These are phyloP conservation scores for Tripterygium wilfordii DNA, from an alignment of 177 flowering plant genomes.

Conservation along the genomic window DNA sequence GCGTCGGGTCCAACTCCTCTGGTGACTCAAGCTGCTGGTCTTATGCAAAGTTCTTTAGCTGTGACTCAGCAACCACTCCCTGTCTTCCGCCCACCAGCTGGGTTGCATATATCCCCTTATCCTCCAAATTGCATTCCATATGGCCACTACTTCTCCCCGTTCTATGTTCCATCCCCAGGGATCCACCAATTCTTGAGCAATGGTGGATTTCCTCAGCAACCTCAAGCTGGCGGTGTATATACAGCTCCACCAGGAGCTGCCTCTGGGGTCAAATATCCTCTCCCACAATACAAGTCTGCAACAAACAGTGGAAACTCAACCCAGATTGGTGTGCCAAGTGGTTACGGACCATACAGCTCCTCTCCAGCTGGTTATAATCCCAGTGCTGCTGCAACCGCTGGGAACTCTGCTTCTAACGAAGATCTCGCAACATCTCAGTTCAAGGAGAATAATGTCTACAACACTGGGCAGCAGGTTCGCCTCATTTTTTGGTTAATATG, in stretches of 20 bases:
- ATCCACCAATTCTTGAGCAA: constrained; percentile 71
- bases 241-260: constrained; percentile 48
- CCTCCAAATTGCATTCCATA: constrained; percentile 65
- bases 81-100: constrained; percentile 68
- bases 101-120: constrained; percentile 69
- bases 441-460: constrained; percentile 68
- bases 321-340: constrained; percentile 53
- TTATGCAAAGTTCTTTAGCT: constrained; percentile 68
- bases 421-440: constrained; percentile 59
- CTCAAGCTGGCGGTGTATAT: constrained; percentile 58
- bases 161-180: constrained; percentile 63
- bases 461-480: constrained; percentile 78
- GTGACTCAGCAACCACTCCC: constrained; percentile 74
- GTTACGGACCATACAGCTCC: constrained; percentile 65
- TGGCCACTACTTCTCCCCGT: constrained; percentile 46
- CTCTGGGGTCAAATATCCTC: constrained; percentile 60
- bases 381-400: constrained; percentile 47
- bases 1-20: constrained; percentile 60
- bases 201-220: constrained; percentile 78
- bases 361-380: constrained; percentile 60
- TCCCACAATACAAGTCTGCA: constrained; percentile 71
- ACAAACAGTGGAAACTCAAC: constrained; percentile 53
- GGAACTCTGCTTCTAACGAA: constrained; percentile 59
- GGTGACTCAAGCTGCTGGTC: constrained; percentile 69
- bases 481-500: not conserved